Evolutionary conservation across 2,329 filamentous ascomycete genomes (phyloP).

Genomic region (Aspergillus piperis): DNA sequence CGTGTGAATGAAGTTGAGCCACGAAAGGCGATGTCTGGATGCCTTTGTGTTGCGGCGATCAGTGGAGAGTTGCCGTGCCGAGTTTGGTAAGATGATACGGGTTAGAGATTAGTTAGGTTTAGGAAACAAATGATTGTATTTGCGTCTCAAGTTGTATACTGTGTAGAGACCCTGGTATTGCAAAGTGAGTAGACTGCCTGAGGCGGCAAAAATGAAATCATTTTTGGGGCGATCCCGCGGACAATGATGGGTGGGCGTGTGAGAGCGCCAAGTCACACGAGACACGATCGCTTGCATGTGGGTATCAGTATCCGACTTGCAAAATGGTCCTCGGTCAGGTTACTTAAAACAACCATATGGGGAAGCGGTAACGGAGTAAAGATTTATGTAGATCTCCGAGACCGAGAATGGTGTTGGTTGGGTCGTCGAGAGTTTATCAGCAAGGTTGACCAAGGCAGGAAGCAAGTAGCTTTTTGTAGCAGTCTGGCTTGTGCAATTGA

Average conservation of each 20-base stretch:
- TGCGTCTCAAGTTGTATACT: too few species aligned
- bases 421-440: not conserved
- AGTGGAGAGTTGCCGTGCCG: not conserved
- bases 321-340: not conserved
- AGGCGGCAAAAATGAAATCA: not conserved
- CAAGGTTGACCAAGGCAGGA: not conserved
- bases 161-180: too few species aligned
- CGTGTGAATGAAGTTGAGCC: too few species aligned
- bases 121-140: not conserved
- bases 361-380: not conserved
- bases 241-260: not conserved
- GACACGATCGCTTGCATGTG: not conserved
- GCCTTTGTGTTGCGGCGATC: too few species aligned
- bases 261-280: not conserved
- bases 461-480: not conserved
- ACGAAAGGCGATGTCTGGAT: too few species aligned
- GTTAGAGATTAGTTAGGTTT: not conserved
- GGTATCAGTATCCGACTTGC: not conserved
- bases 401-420: not conserved
- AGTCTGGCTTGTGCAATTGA: not conserved
- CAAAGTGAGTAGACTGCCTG: not conserved
- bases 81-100: not conserved
- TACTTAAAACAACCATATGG: not conserved
- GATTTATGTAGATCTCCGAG: not conserved
- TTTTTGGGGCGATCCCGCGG: not conserved